Evolutionary conservation across 306 rosid genomes (phyloP), one percentile per base, ranked within the genome.

Genomic region (Calophaca sinica): DNA sequence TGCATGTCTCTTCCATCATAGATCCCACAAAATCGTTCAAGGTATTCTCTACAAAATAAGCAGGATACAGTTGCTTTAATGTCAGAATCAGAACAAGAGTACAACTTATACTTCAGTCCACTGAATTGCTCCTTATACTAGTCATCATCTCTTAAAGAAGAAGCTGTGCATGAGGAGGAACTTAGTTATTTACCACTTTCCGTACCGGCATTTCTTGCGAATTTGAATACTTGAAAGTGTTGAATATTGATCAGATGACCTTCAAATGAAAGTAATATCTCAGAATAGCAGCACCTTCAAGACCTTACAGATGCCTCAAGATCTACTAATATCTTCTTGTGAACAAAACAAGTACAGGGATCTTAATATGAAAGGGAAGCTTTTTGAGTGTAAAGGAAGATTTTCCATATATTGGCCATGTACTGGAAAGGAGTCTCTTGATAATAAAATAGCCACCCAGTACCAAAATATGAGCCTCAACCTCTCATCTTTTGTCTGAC

Each of bases 291-390:
- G 26, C 2, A 59, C 64, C 3, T 7, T 31, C 6, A 12, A 62
- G 70, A 64, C 4, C 14, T 26, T 46, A 15, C 4, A 15, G 50
- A 50, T 28, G 9, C 14, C 5, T 26, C 36, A 41, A 42, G 0
- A 26, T 15, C 13, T 44, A 45, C 45, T 63, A 20, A 20, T 42
- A 41, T 64, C 70, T 20, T 64, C 70, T 65, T 65, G n/a, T 7
- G 12, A 28, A 45, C 57, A 66, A 46, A 66, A 49, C 33, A 15
- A 63, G 13, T 63, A n/a, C 52, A 14, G 26, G 54, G 55, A 10
- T 28, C 72, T 29, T 11, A 45, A 46, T 63, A 38, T 62, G 68
- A 36, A 9, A 13, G 32, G 13, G 7, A 62, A 14, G 68, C 68
- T 39, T 13, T n/a, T 13, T n/a, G 46, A 12, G 12, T 38, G n/a